These are phyloP conservation scores for Phytophthora podocarpi DNA, from an alignment of 352 stramenopile species.

Conservation along the genomic window DNA sequence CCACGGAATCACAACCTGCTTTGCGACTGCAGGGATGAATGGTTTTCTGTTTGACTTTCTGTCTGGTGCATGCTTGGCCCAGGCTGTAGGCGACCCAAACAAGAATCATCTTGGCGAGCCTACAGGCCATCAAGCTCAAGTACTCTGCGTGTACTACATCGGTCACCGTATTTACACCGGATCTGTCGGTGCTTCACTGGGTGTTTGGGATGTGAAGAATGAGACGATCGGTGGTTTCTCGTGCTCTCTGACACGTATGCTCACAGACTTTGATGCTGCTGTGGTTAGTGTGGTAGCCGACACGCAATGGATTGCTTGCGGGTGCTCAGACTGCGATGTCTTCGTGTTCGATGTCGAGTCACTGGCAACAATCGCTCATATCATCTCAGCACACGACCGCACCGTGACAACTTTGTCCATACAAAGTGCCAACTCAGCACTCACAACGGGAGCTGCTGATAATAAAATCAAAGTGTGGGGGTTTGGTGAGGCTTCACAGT, in stretches of 20 bases:
- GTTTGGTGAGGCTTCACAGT: constrained; percentile 28
- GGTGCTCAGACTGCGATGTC: constrained; percentile 72
- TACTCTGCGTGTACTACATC: constrained; percentile 69
- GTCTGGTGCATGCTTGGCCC: constrained; percentile 62
- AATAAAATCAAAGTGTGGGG: constrained; percentile 72
- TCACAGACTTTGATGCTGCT: constrained; percentile 72
- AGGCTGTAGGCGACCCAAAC: constrained; percentile 63
- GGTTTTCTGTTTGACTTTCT: constrained; percentile 70
- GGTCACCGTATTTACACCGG: constrained; percentile 72
- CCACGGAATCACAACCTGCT: constrained; percentile 65
- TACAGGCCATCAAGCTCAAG: constrained; percentile 67
- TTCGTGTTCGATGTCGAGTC: constrained; percentile 63
- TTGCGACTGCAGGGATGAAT: constrained; percentile 53
- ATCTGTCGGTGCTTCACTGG: constrained; percentile 62
- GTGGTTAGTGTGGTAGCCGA: constrained; percentile 76
- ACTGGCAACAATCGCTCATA: constrained; percentile 46
- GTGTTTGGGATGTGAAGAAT: constrained; percentile 70
- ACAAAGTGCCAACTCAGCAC: constrained; percentile 43
- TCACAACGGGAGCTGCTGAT: constrained; percentile 67
- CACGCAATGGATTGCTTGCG: constrained; percentile 54
- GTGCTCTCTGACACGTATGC: constrained; percentile 48
- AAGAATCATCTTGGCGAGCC: constrained; percentile 71
- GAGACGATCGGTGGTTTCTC: constrained; percentile 57
- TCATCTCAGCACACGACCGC: constrained; percentile 59
- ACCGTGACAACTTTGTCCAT: constrained; percentile 56